Conservation (phyloP, 169 alveolate genomes). For the Eimeria maxima region DNA sequence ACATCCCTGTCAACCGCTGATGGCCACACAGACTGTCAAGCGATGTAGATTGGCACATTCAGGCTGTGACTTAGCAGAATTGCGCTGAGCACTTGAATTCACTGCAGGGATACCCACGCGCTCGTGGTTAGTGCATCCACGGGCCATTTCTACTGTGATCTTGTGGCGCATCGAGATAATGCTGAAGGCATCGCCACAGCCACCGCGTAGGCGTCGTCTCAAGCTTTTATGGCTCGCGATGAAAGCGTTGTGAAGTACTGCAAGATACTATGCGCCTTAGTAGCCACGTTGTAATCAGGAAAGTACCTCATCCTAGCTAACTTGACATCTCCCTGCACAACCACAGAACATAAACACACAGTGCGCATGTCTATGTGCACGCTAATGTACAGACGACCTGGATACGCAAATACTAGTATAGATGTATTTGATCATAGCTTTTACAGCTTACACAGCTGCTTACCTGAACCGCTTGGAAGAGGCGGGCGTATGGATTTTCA, state of each 20-base stretch:
- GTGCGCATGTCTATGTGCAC: not conserved
- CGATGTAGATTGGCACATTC: not conserved
- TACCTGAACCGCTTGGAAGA: slow-evolving; percentile 90
- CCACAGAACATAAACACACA: not conserved
- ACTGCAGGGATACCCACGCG: slow-evolving; percentile 3
- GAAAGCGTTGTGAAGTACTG: slow-evolving; percentile 71
- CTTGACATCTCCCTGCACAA: slow-evolving; percentile 84
- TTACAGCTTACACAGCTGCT: not conserved
- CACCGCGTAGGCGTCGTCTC: not conserved
- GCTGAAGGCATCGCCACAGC: not conserved
- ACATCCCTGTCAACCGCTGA: not conserved
- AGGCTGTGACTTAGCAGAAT: not conserved
- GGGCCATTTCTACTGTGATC: not conserved
- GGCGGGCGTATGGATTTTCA: slow-evolving; percentile 92
- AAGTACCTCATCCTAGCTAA: slow-evolving; percentile 89
- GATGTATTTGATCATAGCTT: not conserved
- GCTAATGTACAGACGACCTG: not conserved
- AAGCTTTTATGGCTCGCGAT: slow-evolving; percentile 77
- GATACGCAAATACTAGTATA: no score
- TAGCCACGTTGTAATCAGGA: slow-evolving; percentile 89
- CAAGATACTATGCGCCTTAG: slow-evolving; percentile 88
- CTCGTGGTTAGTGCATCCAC: not conserved
- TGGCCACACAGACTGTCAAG: not conserved
- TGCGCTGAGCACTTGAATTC: slow-evolving; percentile 11
- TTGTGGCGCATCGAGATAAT: not conserved